Base-by-base conservation (phyloP, 2,329 filamentous ascomycete genomes). In the Colletotrichum shisoi region DNA sequence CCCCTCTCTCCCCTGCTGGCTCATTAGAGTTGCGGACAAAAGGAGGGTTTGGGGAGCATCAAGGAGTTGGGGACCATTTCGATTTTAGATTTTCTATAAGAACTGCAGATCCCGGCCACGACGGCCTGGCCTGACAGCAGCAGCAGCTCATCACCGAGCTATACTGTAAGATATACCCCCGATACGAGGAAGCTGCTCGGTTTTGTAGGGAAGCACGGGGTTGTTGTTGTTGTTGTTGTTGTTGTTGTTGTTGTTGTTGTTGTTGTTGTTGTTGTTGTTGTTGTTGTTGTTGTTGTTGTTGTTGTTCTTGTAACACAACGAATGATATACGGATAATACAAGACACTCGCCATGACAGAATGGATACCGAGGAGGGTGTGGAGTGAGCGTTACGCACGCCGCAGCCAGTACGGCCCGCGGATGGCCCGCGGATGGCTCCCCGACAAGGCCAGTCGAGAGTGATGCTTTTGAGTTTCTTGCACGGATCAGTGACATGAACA, bases 161-260 rank as follows among this genome's bases (percentile, higher is more conserved):
- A 31, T 40, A 24, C 24, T 24, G 24, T 24, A 24, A 24, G 57
- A 59, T 59, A 59, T 59, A 59, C 45, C 45, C 45, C 13, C 24
- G 34, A 40, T 49, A 49, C 8, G n/a, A 59, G 24, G 24, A 3
- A 24, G 24, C 24, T 42, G n/a, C 31, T 58, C 34, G 34, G n/a
- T 24, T 21, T 12, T 44, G 12, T 11, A 49, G 4, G 27, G 24
- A 11, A 12, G 31, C 6, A 49, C 12, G 24, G 19, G 24, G 7
- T 11, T 46, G 24, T 34, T 3, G 24, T 24, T 24, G 24, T 24
- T 24, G 24, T 24, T 4, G 7, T 11, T 46, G 24, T 34, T 3
- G 24, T 24, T 24, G 24, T 24, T 24, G 24, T 24, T 4, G 7
- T 11, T 46, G 24, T 34, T 3, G 24, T 24, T 24, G 24, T 24